These are phyloP conservation scores for Jatropha podagrica DNA, from an alignment of 441 rosid species.

Conservation along the genomic window DNA sequence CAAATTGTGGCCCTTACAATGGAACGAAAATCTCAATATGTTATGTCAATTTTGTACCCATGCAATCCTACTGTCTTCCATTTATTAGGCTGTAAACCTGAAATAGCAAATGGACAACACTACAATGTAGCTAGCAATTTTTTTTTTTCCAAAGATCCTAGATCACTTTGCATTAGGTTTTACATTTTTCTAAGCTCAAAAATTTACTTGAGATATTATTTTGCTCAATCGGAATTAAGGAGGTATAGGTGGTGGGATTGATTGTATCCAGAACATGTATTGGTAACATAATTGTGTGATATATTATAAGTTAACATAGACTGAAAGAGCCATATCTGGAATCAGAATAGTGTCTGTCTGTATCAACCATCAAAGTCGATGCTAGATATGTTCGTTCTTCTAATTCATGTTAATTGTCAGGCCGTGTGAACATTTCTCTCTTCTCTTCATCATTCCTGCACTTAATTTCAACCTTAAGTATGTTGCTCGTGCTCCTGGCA, in stretches of 20 bases:
- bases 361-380: neutral
- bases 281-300: no score
- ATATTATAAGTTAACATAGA: no score
- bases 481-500: neutral
- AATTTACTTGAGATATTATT: neutral
- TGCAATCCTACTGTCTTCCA: neutral
- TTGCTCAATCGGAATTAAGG: no score
- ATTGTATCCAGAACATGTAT: no score
- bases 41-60: neutral
- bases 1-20: no score
- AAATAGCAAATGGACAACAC: neutral
- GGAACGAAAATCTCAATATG: neutral
- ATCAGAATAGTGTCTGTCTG: neutral
- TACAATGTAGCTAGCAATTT: neutral
- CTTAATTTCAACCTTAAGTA: neutral
- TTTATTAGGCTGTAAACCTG: no score
- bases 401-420: neutral
- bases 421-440: neutral
- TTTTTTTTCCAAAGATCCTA: neutral
- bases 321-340: neutral
- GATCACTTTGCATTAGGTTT: neutral
- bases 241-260: no score
- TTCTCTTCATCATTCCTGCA: no score
- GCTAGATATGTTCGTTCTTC: neutral
- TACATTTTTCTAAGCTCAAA: neutral